A percentile compares a stretch with the other conserved stretches of the same genome.
Conservation (phyloP, 2,329 filamentous ascomycete genomes). For the Chrysoporthe cubensis region DNA sequence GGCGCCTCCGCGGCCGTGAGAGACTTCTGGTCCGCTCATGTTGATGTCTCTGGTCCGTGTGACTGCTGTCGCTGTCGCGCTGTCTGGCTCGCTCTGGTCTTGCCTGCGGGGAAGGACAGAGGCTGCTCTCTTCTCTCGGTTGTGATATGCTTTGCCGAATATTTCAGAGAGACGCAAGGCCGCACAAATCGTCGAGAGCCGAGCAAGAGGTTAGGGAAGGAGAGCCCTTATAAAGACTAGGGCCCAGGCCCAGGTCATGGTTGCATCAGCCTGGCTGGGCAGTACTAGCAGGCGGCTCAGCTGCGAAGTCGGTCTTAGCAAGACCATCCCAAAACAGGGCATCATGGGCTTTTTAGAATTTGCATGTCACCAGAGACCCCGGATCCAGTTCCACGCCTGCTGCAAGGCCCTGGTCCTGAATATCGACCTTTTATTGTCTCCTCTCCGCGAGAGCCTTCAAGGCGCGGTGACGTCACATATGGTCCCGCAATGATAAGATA, state of each 20-base stretch:
- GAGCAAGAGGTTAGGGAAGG: background rate
- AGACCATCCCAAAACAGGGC: background rate
- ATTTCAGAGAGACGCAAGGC: background rate
- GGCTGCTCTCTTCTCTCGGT: background rate
- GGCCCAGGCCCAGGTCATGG: background rate
- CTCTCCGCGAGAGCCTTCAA: background rate
- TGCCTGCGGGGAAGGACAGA: background rate
- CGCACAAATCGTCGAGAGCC: background rate
- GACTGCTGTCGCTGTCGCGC: background rate
- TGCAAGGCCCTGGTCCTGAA: background rate
- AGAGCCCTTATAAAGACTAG: background rate
- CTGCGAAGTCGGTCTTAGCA: background rate
- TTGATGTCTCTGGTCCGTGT: constrained; percentile 13
- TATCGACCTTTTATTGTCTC: background rate
- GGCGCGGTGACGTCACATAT: background rate
- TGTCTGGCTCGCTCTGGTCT: background rate
- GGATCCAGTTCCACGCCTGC: background rate
- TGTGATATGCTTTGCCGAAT: background rate
- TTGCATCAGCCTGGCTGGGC: background rate
- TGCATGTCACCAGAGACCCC: background rate
- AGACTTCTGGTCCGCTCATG: constrained; percentile 53
- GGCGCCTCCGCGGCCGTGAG: constrained; percentile 64
- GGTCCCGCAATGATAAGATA: background rate
- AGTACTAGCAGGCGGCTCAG: background rate
- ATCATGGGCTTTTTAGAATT: background rate